Conservation (phyloP, 805 yeast species). For the Torulaspora maleeae region DNA sequence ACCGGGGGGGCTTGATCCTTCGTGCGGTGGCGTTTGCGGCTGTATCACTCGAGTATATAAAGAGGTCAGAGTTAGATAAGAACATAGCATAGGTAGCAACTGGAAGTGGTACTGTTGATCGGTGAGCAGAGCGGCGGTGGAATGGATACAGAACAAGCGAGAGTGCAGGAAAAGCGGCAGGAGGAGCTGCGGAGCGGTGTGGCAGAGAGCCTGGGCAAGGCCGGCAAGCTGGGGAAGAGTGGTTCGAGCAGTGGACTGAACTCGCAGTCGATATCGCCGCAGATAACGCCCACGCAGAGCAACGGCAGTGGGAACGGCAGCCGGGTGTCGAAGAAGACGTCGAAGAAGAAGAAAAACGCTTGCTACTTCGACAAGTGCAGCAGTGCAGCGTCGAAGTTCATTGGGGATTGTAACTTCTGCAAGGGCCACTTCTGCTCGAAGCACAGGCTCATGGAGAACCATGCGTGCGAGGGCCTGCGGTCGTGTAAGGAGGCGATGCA, state of each 20-base stretch:
- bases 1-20: slow-evolving; percentile 1
- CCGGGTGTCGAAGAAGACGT: slow-evolving; percentile 23
- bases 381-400: slow-evolving; percentile 55
- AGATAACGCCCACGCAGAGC: background rate
- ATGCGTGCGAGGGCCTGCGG: slow-evolving; percentile 70
- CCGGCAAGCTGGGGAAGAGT: background rate
- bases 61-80: background rate
- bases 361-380: slow-evolving; percentile 56
- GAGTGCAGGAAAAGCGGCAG: slow-evolving; percentile 3
- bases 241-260: background rate
- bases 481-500: slow-evolving; percentile 78
- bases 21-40: slow-evolving; percentile 10
- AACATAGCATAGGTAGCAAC: background rate
- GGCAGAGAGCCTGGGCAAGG: background rate
- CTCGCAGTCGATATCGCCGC: background rate
- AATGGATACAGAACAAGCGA: slow-evolving; percentile 3
- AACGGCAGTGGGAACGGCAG: slow-evolving; percentile 2
- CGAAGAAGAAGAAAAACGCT: slow-evolving; percentile 39
- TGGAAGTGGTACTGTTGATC: no score
- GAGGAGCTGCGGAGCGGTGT: background rate
- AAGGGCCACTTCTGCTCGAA: slow-evolving; percentile 81
- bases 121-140: background rate
- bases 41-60: background rate
- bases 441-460: slow-evolving; percentile 83
- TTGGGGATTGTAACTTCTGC: slow-evolving; percentile 84